phyloP scores from a whole-genome alignment of 768 basidiomycete species.

The Pleurotus tuoliensis region DNA sequence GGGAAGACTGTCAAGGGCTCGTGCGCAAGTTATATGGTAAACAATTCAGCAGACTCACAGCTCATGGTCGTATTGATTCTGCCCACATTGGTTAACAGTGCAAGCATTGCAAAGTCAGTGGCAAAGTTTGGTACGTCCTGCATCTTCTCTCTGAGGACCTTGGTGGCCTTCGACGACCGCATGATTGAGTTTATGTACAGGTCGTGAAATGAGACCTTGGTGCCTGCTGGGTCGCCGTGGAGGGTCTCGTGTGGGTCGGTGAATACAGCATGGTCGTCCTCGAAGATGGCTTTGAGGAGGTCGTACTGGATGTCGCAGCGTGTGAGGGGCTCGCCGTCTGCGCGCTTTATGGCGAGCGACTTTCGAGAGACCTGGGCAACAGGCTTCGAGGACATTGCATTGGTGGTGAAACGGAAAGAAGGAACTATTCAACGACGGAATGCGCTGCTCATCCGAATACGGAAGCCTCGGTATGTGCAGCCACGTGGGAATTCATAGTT shows the following conservation, averaged over 20 bases:
- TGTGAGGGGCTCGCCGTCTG: constrained; percentile 78
- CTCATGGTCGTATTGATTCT: constrained; percentile 93
- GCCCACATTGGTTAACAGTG: constrained; percentile 84
- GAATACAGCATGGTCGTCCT: constrained; percentile 64
- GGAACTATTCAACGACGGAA: not conserved
- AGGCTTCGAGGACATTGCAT: constrained; percentile 5
- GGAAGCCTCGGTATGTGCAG: not conserved
- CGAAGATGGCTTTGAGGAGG: constrained; percentile 77
- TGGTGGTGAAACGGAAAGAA: not conserved
- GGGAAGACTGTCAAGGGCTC: constrained; percentile 64
- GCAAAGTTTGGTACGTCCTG: constrained; percentile 75
- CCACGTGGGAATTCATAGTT: not conserved
- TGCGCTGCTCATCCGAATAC: not conserved
- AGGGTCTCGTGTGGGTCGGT: constrained; percentile 45
- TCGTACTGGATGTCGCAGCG: constrained; percentile 86
- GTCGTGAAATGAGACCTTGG: constrained; percentile 71
- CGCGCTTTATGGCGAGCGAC: constrained; percentile 76
- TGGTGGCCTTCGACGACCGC: constrained; percentile 31
- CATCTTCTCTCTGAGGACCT: constrained; percentile 87
- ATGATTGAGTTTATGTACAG: constrained; percentile 81
- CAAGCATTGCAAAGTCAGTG: constrained; percentile 77
- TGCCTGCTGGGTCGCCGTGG: constrained; percentile 33
- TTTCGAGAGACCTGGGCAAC: constrained; percentile 25
- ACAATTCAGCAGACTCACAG: constrained; percentile 39
- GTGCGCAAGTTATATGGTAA: no score